Base-by-base conservation (phyloP, 2,329 filamentous ascomycete species). In the Cladobotryum mycophilum region DNA sequence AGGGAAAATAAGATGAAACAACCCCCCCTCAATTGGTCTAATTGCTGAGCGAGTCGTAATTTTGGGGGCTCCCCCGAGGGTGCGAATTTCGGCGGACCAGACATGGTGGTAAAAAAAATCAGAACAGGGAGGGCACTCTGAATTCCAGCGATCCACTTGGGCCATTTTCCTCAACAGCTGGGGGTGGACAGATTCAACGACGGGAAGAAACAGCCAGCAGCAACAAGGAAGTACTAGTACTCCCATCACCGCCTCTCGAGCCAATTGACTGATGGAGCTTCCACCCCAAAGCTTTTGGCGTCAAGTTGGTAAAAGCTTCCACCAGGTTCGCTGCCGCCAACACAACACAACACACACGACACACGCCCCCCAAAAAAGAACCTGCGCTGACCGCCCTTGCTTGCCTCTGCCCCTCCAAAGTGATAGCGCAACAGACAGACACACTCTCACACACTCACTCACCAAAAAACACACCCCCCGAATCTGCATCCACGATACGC, bases 91-190 rank as follows among this genome's bases (percentile, higher is more conserved):
- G 37, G 17, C n/a, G 37, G 37, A 18, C 37, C 37, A 40, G 17
- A 18, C 14, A 40, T 40, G 17, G 37, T 13, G 37, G 12, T 3
- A 40, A 18, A 40, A 7, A 40, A 40, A 8, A 9, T 11, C 22
- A 4, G 7, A 25, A 4, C 22, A 25, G 22, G 4, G 25, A 8
- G 6, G 8, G 6, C 8, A 2, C 9, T 30, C 9, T 30, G 4
- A 40, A 41, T 50, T 45, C 20, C 33, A 45, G 18, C 45, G 49
- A 17, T 52, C 49, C 49, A 52, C 49, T 48, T 52, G 35, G 49
- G 40, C n/a, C 40, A 17, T 44, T 30, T 30, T 30, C 18, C 49
- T 52, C 49, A 52, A 52, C 49, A 48, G 42, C 45, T 45, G 49
- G 49, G 49, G 49, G 43, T 30, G 25, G 25, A 30, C 43, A 45